Percentiles rank a stretch among this genome's conserved stretches.
These are phyloP conservation scores for Cryptococcus sp. DNA, from an alignment of 1,284 basidiomycete genomes.

Conservation along the genomic window DNA sequence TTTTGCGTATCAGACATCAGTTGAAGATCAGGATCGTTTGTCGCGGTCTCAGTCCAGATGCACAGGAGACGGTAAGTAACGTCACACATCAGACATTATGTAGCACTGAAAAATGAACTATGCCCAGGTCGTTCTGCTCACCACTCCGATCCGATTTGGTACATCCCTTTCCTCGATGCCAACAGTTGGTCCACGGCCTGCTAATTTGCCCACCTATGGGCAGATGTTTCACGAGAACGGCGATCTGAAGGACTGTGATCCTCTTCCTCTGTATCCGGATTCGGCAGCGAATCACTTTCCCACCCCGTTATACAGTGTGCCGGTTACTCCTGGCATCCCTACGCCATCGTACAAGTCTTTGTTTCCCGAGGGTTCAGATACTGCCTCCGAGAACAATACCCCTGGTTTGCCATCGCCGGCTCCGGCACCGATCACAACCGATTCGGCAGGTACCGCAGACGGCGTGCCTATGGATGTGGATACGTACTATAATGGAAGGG, in stretches of 20 bases:
- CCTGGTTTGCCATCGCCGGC: too few species aligned
- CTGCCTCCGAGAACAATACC: too few species aligned
- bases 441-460: too few species aligned
- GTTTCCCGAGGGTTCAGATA: too few species aligned
- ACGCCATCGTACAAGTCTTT: conserved; percentile 4
- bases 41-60: conserved; percentile 12
- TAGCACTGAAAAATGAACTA: not conserved
- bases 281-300: not conserved
- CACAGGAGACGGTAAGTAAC: conserved; percentile 23
- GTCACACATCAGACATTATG: not conserved
- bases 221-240: conserved; percentile 52
- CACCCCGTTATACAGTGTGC: not conserved
- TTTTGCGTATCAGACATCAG: conserved; percentile 42
- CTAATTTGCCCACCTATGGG: conserved; percentile 43
- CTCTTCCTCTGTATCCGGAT: conserved; percentile 42
- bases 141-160: conserved; percentile 45
- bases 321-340: not conserved
- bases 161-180: conserved; percentile 31
- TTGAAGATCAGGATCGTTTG: conserved; percentile 46
- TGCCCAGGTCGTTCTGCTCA: conserved; percentile 33
- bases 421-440: too few species aligned
- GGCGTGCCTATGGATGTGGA: too few species aligned
- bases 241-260: conserved; percentile 42
- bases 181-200: not conserved
- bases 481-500: too few species aligned